Conservation (phyloP, 352 stramenopile species). For the Pythium pectinolyticum region DNA sequence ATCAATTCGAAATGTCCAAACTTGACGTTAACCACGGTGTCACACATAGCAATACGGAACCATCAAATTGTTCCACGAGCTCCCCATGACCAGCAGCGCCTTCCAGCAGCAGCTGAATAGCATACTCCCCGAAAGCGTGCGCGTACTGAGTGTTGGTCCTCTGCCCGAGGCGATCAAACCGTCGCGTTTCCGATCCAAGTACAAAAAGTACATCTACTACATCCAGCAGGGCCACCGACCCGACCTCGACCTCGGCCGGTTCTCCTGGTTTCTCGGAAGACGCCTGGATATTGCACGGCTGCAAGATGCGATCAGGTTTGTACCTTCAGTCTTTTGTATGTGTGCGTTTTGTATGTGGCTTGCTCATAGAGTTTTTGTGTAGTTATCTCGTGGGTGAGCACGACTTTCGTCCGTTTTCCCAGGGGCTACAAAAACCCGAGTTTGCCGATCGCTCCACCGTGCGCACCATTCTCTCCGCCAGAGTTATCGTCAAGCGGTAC, state of each 20-base stretch:
- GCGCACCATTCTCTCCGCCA: slow-evolving; percentile 62
- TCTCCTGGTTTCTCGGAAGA: slow-evolving; percentile 82
- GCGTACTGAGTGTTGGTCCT: slow-evolving; percentile 45
- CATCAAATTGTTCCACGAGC: slow-evolving; percentile 53
- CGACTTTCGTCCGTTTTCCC: slow-evolving; percentile 82
- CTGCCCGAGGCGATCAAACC: slow-evolving; percentile 35
- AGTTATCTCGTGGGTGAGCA: slow-evolving; percentile 68
- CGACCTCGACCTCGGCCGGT: slow-evolving; percentile 67
- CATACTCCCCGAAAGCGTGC: slow-evolving; percentile 40
- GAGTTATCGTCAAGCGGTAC: slow-evolving; percentile 65
- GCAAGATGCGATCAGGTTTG: slow-evolving; percentile 67
- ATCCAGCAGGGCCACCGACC: slow-evolving; percentile 80
- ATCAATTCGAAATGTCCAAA: too few species aligned
- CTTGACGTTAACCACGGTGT: neutral
- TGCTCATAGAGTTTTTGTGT: neutral
- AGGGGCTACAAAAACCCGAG: slow-evolving; percentile 62
- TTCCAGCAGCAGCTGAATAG: slow-evolving; percentile 61
- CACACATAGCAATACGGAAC: slow-evolving; percentile 78
- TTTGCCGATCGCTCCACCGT: slow-evolving; percentile 64
- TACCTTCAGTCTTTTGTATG: too few species aligned
- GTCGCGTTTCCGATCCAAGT: slow-evolving; percentile 70
- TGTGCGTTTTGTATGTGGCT: slow-evolving; percentile 3
- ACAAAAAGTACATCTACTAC: slow-evolving; percentile 91
- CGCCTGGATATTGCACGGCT: slow-evolving; percentile 59
- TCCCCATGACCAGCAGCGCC: slow-evolving; percentile 37